Evolutionary conservation across 805 yeast species (phyloP).

Genomic region (Hanseniaspora lachancei): DNA sequence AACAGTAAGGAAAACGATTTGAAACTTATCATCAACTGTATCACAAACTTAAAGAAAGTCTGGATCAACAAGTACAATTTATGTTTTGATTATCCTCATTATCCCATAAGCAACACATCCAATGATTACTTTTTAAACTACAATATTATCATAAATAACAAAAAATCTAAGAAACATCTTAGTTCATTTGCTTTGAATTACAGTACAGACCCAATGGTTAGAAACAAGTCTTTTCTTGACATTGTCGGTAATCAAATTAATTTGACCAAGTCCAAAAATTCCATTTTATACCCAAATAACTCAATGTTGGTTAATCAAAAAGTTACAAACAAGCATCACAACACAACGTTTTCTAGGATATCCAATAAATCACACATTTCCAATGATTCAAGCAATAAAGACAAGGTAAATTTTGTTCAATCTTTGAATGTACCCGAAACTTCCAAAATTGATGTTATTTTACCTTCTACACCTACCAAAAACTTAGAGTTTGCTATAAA

Average conservation of each 20-base stretch:
- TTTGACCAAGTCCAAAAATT: constrained; percentile 13
- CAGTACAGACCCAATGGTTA: constrained; percentile 22
- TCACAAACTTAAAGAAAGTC: constrained; percentile 35
- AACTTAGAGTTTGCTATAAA: constrained; percentile 35
- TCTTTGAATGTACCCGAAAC: constrained; percentile 33
- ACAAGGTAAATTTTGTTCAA: constrained; percentile 19
- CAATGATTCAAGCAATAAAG: not conserved
- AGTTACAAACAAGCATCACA: not conserved
- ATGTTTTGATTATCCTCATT: constrained; percentile 9
- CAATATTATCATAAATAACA: not conserved
- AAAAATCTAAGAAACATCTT: constrained; percentile 21
- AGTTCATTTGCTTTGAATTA: constrained; percentile 24
- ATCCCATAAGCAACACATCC: constrained; percentile 9
- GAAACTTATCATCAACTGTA: constrained; percentile 27
- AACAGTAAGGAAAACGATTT: constrained; percentile 15
- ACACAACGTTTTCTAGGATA: not conserved
- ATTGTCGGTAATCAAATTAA: constrained; percentile 19
- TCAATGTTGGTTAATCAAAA: not conserved
- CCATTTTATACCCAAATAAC: not conserved
- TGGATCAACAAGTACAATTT: constrained; percentile 31
- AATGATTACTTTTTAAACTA: constrained; percentile 19
- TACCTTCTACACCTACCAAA: constrained; percentile 59
- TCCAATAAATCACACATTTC: not conserved
- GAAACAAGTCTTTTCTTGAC: constrained; percentile 25
- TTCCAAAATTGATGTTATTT: constrained; percentile 32